Conservation (phyloP, 345 rosid genomes). For the Pistacia integerrima region DNA sequence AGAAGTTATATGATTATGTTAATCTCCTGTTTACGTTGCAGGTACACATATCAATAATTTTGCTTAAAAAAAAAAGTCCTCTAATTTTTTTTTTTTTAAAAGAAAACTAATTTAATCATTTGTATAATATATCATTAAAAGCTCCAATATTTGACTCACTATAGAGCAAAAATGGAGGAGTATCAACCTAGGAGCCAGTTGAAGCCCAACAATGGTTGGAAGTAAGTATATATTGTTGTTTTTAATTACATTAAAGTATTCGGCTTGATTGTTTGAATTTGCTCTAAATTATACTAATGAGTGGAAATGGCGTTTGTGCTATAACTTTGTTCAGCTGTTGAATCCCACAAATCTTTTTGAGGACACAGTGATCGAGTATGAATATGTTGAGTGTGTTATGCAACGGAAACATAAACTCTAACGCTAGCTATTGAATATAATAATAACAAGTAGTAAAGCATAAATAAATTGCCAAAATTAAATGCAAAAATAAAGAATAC, state of each 20-base stretch:
- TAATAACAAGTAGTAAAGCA: too few species aligned
- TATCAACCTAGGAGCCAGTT: constrained; percentile 53
- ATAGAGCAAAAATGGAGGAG: constrained; percentile 29
- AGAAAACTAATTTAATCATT: too few species aligned
- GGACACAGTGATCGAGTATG: constrained; percentile 44
- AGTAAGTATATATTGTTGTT: constrained; percentile 23
- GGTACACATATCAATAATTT: too few species aligned
- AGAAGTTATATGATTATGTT: constrained; percentile 24
- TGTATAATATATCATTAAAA: too few species aligned
- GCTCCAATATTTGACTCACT: too few species aligned
- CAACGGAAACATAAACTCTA: too few species aligned
- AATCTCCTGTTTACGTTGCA: constrained; percentile 2
- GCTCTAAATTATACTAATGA: background rate
- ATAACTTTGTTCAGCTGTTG: constrained; percentile 27
- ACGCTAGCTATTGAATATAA: too few species aligned
- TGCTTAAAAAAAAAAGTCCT: too few species aligned
- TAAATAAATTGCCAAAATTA: too few species aligned
- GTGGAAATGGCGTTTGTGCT: background rate
- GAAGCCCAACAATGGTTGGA: constrained; percentile 21
- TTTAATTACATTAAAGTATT: background rate
- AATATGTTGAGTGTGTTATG: constrained; percentile 42
- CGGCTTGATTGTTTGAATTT: background rate
- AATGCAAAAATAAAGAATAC: too few species aligned
- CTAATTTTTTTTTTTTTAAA: too few species aligned
- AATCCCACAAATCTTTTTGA: constrained; percentile 50